Conservation (phyloP, 495 filamentous ascomycete genomes). For the Penicillium crystallinum region DNA sequence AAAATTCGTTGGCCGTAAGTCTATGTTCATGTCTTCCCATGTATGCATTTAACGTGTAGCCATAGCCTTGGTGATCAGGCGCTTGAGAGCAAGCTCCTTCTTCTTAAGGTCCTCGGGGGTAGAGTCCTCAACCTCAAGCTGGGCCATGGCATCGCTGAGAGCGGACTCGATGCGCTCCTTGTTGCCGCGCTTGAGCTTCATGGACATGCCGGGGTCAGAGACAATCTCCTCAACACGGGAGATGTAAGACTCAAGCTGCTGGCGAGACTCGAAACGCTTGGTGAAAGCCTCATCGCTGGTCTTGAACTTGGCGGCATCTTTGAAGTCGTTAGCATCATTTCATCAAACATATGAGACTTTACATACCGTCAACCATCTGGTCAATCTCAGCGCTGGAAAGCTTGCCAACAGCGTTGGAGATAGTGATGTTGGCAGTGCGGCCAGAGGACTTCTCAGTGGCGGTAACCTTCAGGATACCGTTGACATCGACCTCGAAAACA, state of each 20-base stretch:
- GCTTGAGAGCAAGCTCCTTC: constrained; percentile 98
- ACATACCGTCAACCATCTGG: constrained; percentile 86
- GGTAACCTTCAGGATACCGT: constrained; percentile 99
- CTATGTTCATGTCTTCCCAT: constrained; percentile 18
- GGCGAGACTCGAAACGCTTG: constrained; percentile 97
- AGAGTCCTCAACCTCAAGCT: constrained; percentile 84
- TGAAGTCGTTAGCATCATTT: constrained; percentile 7
- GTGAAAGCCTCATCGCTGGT: constrained; percentile 93
- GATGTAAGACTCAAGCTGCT: constrained; percentile 99
- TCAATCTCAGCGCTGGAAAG: constrained; percentile 93
- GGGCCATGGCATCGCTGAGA: constrained; percentile 78
- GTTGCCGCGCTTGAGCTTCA: constrained; percentile 97
- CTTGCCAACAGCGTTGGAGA: constrained; percentile 99
- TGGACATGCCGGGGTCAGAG: constrained; percentile 88
- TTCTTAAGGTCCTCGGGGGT: constrained; percentile 95
- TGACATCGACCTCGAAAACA: constrained; percentile 99
- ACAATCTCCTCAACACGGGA: constrained; percentile 97
- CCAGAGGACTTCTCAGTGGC: constrained; percentile 99
- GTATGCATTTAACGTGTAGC: constrained; percentile 64
- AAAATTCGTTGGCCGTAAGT: constrained; percentile 18
- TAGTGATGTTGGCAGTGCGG: constrained; percentile 98
- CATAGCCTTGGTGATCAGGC: constrained; percentile 96
- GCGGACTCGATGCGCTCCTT: constrained; percentile 99
- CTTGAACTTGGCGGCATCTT: constrained; percentile 99
- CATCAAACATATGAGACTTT: constrained; percentile 1